Evolutionary conservation across 2,329 filamentous ascomycete species (phyloP).

Genomic region (Colletotrichum sp.): DNA sequence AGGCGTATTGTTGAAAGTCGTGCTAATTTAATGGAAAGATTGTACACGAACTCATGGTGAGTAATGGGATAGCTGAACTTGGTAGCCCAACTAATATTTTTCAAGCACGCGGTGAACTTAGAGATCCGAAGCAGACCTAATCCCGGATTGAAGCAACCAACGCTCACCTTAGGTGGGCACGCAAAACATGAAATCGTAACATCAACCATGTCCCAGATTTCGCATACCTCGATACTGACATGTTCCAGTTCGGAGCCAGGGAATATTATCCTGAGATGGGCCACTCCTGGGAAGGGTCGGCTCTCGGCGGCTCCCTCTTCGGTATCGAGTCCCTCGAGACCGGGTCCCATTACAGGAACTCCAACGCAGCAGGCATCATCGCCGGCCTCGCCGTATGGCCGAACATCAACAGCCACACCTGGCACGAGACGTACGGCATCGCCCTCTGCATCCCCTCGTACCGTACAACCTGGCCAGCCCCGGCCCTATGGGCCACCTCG

Average conservation of each 20-base stretch:
- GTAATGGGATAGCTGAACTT: fast-evolving
- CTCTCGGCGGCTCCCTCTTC: neutral
- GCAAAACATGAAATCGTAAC: neutral
- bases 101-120: neutral
- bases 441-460: neutral
- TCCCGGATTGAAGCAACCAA: neutral
- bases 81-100: fast-evolving
- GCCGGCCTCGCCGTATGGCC: neutral
- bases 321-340: neutral
- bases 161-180: neutral
- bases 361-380: neutral
- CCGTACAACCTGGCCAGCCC: neutral
- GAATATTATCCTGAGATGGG: neutral
- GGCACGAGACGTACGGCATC: neutral
- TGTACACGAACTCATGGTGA: neutral
- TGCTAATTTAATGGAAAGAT: neutral
- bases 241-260: neutral
- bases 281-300: neutral
- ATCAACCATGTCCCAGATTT: neutral
- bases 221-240: neutral
- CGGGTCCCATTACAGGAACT: neutral
- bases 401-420: neutral
- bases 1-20: fast-evolving
- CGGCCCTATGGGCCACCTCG: neutral
- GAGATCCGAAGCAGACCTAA: neutral